Evolutionary conservation across 208 protist species (phyloP).

Genomic region (Zelonia costaricensis): DNA sequence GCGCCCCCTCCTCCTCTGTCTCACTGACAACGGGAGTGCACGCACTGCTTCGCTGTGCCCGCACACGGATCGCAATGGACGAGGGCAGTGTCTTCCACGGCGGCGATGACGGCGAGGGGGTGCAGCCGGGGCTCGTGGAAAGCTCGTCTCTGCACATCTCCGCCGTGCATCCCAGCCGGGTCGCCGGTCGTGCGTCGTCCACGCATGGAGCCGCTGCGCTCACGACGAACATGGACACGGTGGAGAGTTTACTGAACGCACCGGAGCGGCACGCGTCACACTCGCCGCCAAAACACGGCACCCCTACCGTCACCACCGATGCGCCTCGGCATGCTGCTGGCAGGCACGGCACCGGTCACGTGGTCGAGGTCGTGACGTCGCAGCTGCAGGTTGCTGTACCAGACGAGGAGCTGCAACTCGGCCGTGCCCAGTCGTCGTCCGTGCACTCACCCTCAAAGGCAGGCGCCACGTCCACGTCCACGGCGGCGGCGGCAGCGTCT

Average conservation of each 20-base stretch:
- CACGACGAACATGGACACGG: neutral
- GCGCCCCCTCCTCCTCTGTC: no score
- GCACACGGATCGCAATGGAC: no score
- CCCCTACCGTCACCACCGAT: no score
- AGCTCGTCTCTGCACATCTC: constrained; percentile 18
- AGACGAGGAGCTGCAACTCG: constrained; percentile 1
- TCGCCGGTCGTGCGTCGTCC: neutral
- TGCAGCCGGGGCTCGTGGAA: constrained; percentile 1
- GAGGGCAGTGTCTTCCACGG: constrained; percentile 29
- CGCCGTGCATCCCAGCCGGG: neutral
- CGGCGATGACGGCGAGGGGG: constrained; percentile 4
- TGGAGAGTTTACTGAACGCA: neutral
- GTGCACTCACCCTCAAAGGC: neutral
- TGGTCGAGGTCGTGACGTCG: constrained; percentile 5
- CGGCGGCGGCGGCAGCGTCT: no score
- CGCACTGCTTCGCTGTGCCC: no score
- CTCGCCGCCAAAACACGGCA: neutral
- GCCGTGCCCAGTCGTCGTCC: neutral
- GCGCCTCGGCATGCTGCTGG: neutral
- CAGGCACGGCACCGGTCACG: neutral
- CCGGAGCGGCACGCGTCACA: neutral
- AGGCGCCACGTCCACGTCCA: neutral
- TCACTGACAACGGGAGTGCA: no score
- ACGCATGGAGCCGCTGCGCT: neutral
- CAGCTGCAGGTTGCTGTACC: neutral